A percentile compares a stretch with the other conserved stretches of the same genome.
Conservation (phyloP, 2,329 filamentous ascomycete species). For the Epichloe uncinata region DNA sequence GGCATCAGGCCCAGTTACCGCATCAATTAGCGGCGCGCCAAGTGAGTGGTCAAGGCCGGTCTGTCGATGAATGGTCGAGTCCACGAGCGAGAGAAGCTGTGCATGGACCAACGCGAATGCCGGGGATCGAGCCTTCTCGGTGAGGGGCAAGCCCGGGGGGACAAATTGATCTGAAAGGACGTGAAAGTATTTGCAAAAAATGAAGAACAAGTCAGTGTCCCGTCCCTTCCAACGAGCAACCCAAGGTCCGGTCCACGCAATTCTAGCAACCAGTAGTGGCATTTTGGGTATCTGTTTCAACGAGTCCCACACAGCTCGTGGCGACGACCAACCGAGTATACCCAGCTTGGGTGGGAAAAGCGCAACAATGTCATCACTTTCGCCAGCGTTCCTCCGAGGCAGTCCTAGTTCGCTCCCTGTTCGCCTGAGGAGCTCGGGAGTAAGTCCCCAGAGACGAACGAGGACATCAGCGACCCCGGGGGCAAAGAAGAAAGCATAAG, state of each 20-base stretch:
- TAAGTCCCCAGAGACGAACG: conserved; percentile 66
- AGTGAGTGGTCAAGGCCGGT: conserved; percentile 34
- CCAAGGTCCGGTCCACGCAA: conserved; percentile 83
- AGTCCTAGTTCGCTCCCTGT: conserved; percentile 57
- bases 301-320: conserved; percentile 33
- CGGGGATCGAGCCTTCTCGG: conserved; percentile 52
- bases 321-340: conserved; percentile 42
- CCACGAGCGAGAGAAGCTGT: conserved; percentile 65
- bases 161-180: conserved; percentile 64
- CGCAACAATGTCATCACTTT: conserved; percentile 51
- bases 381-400: conserved; percentile 37
- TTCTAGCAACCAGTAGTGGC: conserved; percentile 54
- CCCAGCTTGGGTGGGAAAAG: conserved; percentile 57
- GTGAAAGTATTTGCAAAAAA: conserved; percentile 82
- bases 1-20: conserved; percentile 46
- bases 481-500: conserved; percentile 88
- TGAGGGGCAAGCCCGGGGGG: conserved; percentile 38
- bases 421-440: conserved; percentile 54
- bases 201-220: conserved; percentile 82
- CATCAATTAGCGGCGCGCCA: conserved; percentile 30
- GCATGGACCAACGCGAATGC: conserved; percentile 71
- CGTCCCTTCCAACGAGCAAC: conserved; percentile 72
- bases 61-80: conserved; percentile 73
- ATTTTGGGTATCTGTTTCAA: conserved; percentile 53
- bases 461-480: conserved; percentile 76